Conservation (phyloP, 148 eudicot species). For the Fagopyrum esculentum region DNA sequence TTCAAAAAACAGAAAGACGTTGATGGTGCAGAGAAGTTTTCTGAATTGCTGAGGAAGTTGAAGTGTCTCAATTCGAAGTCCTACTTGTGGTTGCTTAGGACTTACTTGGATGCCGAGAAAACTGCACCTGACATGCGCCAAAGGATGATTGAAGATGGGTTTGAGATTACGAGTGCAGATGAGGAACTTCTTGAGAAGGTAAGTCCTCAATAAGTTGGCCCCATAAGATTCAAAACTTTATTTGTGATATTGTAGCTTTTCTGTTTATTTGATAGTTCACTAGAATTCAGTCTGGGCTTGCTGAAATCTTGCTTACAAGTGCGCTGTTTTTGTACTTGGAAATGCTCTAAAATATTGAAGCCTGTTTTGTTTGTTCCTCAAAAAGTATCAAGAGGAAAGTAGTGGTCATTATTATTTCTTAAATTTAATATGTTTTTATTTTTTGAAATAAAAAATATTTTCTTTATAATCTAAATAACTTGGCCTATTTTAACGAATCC, state of each 20-base stretch:
- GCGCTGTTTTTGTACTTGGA: no score
- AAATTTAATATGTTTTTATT: no score
- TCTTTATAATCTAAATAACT: no score
- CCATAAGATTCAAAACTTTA: not conserved
- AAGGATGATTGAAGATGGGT: slow-evolving; percentile 48
- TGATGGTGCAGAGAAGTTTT: slow-evolving; percentile 45
- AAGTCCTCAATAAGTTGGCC: slow-evolving; percentile 18
- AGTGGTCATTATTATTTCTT: no score
- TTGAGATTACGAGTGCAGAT: slow-evolving; percentile 37
- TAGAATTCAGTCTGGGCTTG: no score
- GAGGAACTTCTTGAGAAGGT: slow-evolving; percentile 43
- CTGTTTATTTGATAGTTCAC: no score
- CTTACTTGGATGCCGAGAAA: slow-evolving; percentile 48
- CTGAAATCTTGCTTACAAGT: no score
- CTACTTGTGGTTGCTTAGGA: slow-evolving; percentile 40
- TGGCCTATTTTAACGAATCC: no score
- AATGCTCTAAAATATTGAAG: no score
- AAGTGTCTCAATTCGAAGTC: slow-evolving; percentile 31
- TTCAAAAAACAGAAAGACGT: slow-evolving; percentile 44
- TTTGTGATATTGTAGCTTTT: not conserved
- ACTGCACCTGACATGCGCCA: slow-evolving; percentile 31
- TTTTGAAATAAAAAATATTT: no score
- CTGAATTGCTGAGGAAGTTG: slow-evolving; percentile 30
- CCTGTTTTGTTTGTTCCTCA: no score
- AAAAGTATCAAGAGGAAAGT: no score